Evolutionary conservation across 2,329 filamentous ascomycete genomes (phyloP), one percentile per base, ranked within the genome.

Genomic region (Sphaerulina vaccinii): DNA sequence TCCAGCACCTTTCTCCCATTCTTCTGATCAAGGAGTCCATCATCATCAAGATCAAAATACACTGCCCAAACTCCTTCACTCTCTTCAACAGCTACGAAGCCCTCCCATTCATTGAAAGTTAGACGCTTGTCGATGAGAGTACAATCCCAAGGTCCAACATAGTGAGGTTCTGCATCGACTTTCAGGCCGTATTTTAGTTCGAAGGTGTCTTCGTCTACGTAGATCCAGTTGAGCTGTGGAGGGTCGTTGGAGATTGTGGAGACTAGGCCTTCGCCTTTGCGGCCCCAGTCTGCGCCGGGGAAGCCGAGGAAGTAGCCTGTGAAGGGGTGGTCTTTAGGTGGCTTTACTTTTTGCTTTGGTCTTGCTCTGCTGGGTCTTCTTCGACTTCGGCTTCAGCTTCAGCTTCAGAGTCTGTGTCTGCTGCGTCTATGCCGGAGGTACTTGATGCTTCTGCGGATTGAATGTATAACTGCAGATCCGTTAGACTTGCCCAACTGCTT

Each of bases 91-190:
- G 77, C 80, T 1, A 81, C 72, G 54, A 83, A 84, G 6, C 76
- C 76, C 59, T 83, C 78, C 69, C 73, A 78, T 1, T 74, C 77
- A 44, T 83, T 78, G 7, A 83, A 73, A 5, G 70, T 79, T 15
- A 84, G 61, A 23, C 71, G 70, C 6, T 73, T 71, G 57, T 86
- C 82, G 29, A 40, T 68, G 55, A 85, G 81, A 0, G 79, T 88
- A 84, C 88, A 95, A 62, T 89, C 86, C 86, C 87, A 95, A 5
- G 86, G 85, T 15, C 89, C 90, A 44, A 91, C 81, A 55, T 86
- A 74, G 68, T 95, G 87, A 16, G 75, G 79, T 32, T 85, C 75
- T 23, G 86, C 88, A 52, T 87, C 84, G 44, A 83, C 84, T 29
- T 87, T 82, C 19, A 84, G 84, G 8, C 82, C 82, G 64, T 85